phyloP scores from a whole-genome alignment of 371 early-diverging fungal species.

The Batkoa obscura region DNA sequence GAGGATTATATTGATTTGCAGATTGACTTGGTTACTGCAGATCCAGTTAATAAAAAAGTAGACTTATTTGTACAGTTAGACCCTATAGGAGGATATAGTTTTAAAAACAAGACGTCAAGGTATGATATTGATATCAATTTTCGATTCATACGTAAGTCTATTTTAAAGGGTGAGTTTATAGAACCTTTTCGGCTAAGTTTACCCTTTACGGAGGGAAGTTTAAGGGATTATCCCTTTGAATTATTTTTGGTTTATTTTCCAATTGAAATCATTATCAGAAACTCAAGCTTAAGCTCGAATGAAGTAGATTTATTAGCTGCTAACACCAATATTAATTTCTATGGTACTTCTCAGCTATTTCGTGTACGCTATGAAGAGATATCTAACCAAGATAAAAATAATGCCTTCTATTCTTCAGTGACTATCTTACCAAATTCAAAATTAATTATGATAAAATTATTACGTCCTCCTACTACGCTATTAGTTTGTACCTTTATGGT shows the following conservation, averaged over 20 bases:
- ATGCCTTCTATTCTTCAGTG: too few species aligned
- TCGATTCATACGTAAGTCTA: neutral
- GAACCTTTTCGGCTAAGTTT: constrained; percentile 10
- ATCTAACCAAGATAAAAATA: too few species aligned
- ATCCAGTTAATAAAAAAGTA: constrained; percentile 15
- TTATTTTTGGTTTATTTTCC: constrained; percentile 6
- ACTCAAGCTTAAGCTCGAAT: neutral
- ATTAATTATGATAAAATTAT: constrained; percentile 9
- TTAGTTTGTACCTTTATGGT: constrained; percentile 16
- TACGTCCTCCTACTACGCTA: constrained; percentile 13
- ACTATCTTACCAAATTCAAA: too few species aligned
- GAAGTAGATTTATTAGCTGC: neutral
- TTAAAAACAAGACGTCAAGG: constrained; percentile 11
- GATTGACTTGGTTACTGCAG: constrained; percentile 12
- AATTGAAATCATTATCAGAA: neutral
- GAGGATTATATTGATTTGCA: constrained; percentile 12
- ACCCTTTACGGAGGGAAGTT: constrained; percentile 14
- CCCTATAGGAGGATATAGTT: constrained; percentile 12
- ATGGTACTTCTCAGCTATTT: neutral
- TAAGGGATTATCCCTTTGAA: constrained; percentile 16
- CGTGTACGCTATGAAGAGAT: too few species aligned
- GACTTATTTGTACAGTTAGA: constrained; percentile 14
- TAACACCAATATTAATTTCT: neutral
- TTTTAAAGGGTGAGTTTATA: neutral
- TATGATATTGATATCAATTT: constrained; percentile 4